Evolutionary conservation across 148 eudicot species (phyloP).

Genomic region (Fallopia convolvulus): DNA sequence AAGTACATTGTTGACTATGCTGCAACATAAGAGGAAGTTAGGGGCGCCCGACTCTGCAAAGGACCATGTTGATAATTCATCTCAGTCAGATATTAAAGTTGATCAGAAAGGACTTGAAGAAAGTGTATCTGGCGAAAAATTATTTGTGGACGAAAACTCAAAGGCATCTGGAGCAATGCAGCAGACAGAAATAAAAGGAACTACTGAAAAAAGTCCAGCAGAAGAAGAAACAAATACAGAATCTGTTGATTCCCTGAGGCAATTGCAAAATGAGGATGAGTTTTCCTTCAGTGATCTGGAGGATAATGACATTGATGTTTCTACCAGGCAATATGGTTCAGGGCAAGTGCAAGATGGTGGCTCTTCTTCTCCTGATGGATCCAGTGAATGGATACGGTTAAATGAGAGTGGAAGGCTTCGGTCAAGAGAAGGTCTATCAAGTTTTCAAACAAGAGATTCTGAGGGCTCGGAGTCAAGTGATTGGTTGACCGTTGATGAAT

Average conservation of each 20-base stretch:
- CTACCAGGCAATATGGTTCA: conserved; percentile 15
- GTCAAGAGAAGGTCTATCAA: conserved; percentile 19
- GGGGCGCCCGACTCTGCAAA: conserved; percentile 23
- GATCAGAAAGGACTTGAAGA: conserved; percentile 7
- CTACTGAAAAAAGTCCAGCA: conserved; percentile 9
- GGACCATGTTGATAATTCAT: conserved; percentile 12
- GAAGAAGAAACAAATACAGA: conserved; percentile 15
- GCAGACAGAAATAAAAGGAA: conserved; percentile 10
- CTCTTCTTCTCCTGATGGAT: conserved; percentile 37
- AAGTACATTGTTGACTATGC: conserved; percentile 35
- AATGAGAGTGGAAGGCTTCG: conserved; percentile 13
- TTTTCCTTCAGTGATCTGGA: conserved; percentile 70
- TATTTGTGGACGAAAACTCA: background rate
- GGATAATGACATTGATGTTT: conserved; percentile 41
- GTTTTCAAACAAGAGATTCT: conserved; percentile 26
- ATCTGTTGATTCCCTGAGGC: conserved; percentile 16
- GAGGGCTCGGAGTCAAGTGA: conserved; percentile 59
- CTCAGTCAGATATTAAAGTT: conserved; percentile 11
- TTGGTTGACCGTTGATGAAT: conserved; percentile 67
- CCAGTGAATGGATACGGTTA: conserved; percentile 51
- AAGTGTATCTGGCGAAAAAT: background rate
- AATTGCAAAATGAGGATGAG: conserved; percentile 39
- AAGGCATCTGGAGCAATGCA: background rate
- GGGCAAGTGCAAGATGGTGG: conserved; percentile 15
- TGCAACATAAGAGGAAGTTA: conserved; percentile 27